Base-by-base conservation (phyloP, 208 protist genomes). In the Trypanosoma boissoni region DNA sequence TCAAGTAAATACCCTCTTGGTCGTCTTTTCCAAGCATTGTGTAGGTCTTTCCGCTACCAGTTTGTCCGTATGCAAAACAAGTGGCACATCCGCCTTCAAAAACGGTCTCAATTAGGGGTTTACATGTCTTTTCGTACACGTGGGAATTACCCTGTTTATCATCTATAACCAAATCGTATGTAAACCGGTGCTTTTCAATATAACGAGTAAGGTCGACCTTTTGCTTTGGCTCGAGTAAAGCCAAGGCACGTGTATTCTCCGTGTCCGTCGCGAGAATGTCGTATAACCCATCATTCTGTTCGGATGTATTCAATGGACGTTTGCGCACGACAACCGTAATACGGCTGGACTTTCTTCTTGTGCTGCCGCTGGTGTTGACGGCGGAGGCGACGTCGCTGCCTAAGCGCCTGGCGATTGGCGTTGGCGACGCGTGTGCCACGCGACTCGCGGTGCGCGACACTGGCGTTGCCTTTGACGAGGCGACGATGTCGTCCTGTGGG, bases 161-260 rank as follows among this genome's bases (percentile, higher is more conserved):
- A 50, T 96, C 91, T 50, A 98, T 91, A 20, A 98, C 96, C 24
- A 96, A 74, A 68, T 99, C 97, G 66, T 98, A 99, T 23, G 80
- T 81, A 68, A 98, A 98, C 32, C 88, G 83, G 57, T 99, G 97
- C 69, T 95, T 94, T 49, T 98, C 95, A 55, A 95, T 98, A 72
- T 97, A 98, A 53, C 96, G 97, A 18, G 87, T 97, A 20, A 99
- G 65, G 76, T 99, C 97, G 42, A 98, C 88, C 67, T 97, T 97
- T 43, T 96, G 83, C 32, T 91, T 90, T 12, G 88, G 86, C 68
- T 94, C 88, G 31, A 93, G 72, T 43, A 96, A 64, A 5, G 83
- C 81, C 39, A 96, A 85, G 57, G 67, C 80, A 43, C 78, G 75
- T 41, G 56, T 80, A 61, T 91, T 94, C 29, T 92, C 80, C 16